Evolutionary conservation across 371 early-diverging fungal genomes (phyloP), one percentile per base, ranked within the genome.

Genomic region (Rhizomucor miehei): DNA sequence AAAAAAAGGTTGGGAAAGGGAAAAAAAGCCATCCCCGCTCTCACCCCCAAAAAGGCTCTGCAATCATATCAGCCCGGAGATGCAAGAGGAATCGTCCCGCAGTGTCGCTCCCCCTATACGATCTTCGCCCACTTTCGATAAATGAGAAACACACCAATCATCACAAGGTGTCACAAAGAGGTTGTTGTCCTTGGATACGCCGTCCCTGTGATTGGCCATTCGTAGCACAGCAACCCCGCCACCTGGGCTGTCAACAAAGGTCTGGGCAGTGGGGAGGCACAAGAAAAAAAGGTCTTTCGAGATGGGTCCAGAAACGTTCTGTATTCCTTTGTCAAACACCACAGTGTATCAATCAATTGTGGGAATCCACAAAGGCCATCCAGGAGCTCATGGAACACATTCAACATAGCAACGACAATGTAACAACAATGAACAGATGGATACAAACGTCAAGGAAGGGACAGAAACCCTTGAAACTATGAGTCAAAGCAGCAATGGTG

Each of bases 131-230:
- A 19, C 41, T 41, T 41, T 41, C 16, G 46, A 44, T 47, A 47
- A 48, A 40, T 41, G 54, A 47, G 17, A 25, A n/a, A 45, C 16
- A 37, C 48, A 40, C n/a, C 48, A 25, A 46, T 46, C 47, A 19
- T 13, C 13, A 23, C 47, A 46, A 23, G 47, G 20, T 46, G 20
- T 2, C 13, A 46, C 23, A 25, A 25, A 46, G 25, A 23, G 14
- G 25, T n/a, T 20, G 14, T 20, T 16, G 8, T 19, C 9, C 23
- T 13, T 13, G 16, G 24, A 46, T 23, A 46, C 43, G 20, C 20
- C 17, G 43, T 20, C 43, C 48, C 21, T 14, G 48, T 21, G 21
- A 21, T 48, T 25, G 48, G 48, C 48, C 25, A 13, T 25, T 29
- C 35, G 48, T 34, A 29, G 48, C 48, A 48, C 48, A 48, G 21